Conservation (phyloP, 1,284 basidiomycete species). For the Ustilago curta region DNA sequence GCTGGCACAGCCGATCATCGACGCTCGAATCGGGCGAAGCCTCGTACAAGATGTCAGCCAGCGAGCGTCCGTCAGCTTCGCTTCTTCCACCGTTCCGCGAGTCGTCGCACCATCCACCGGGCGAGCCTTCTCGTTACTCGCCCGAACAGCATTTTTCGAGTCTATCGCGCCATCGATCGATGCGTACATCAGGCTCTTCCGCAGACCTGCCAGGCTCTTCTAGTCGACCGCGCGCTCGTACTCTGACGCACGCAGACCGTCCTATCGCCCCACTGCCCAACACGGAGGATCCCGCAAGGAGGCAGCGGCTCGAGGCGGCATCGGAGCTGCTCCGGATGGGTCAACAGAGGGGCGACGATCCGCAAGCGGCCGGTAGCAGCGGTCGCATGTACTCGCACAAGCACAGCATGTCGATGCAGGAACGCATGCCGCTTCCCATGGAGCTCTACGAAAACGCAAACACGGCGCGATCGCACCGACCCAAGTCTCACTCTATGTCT, state of each 20-base stretch:
- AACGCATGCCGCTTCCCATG: constrained; percentile 31
- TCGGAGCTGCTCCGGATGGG: constrained; percentile 52
- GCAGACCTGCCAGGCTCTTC: constrained; percentile 30
- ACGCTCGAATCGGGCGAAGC: constrained; percentile 56
- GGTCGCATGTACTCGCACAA: constrained; percentile 39
- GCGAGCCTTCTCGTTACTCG: constrained; percentile 28
- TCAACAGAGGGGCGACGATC: constrained; percentile 27
- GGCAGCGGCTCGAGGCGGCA: constrained; percentile 43
- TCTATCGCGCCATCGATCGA: constrained; percentile 41
- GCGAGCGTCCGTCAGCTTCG: constrained; percentile 27
- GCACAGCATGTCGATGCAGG: constrained; percentile 50
- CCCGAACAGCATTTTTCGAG: constrained; percentile 31
- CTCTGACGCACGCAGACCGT: constrained; percentile 47
- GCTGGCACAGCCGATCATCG: constrained; percentile 58
- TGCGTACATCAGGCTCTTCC: constrained; percentile 36
- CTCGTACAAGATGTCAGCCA: constrained; percentile 37
- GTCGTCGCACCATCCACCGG: constrained; percentile 9
- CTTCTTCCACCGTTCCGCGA: constrained; percentile 43
- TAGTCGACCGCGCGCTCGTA: constrained; percentile 48
- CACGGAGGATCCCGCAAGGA: constrained; percentile 41
- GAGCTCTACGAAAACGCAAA: constrained; percentile 43
- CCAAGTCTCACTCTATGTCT: constrained; percentile 49
- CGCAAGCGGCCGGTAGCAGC: neutral
- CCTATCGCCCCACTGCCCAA: constrained; percentile 54
- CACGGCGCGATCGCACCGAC: constrained; percentile 31